Evolutionary conservation across 495 filamentous ascomycete species (phyloP).

Genomic region (Hypoxylon lienhwacheense): DNA sequence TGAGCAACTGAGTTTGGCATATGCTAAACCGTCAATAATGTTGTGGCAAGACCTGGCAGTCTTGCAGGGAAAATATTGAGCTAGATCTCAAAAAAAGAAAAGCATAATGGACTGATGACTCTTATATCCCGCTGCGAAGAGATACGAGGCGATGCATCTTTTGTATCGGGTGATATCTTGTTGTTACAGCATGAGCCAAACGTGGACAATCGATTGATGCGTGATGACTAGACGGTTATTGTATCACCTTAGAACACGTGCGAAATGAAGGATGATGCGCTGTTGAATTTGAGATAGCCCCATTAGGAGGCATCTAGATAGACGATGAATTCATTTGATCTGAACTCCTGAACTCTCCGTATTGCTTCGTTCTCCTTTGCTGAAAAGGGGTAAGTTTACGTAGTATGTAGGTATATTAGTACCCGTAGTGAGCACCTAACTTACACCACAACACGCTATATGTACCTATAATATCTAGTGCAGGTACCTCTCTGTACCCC

Average conservation of each 20-base stretch:
- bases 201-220: background rate
- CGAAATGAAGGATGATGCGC: background rate
- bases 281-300: background rate
- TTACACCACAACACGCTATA: too few species aligned
- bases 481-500: background rate
- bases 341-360: too few species aligned
- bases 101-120: slow-evolving; percentile 14
- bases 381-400: too few species aligned
- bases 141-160: slow-evolving; percentile 9
- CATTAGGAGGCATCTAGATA: slow-evolving; percentile 14
- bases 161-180: slow-evolving; percentile 8
- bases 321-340: slow-evolving; percentile 1
- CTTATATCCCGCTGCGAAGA: slow-evolving; percentile 12
- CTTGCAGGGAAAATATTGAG: slow-evolving; percentile 13
- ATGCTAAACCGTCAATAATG: slow-evolving; percentile 2
- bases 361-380: too few species aligned
- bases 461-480: background rate
- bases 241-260: background rate
- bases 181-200: background rate
- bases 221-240: background rate
- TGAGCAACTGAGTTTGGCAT: slow-evolving; percentile 1
- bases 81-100: slow-evolving; percentile 11
- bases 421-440: too few species aligned
- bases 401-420: too few species aligned
- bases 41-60: slow-evolving; percentile 25